These are phyloP conservation scores for Plasmodium sp. DNA, from an alignment of 169 alveolate genomes.

Conservation along the genomic window DNA sequence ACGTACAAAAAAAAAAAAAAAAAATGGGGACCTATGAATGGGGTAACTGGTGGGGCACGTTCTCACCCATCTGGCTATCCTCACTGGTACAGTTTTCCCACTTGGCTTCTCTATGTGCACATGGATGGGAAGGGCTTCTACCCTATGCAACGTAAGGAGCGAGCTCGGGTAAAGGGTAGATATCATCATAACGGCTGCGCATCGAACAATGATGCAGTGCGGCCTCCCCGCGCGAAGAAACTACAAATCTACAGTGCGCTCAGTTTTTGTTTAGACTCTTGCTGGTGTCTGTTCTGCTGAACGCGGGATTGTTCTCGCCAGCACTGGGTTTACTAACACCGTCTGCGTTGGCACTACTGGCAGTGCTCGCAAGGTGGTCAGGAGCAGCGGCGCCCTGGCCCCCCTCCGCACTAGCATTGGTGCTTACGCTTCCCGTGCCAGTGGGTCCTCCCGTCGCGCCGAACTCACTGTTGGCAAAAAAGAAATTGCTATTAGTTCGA, in stretches of 20 bases:
- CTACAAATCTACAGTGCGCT: background rate
- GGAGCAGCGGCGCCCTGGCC: background rate
- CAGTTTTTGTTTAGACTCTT: background rate
- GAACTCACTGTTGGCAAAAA: constrained; percentile 41
- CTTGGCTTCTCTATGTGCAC: background rate
- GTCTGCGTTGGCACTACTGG: background rate
- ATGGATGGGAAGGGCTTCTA: background rate
- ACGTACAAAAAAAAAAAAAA: background rate
- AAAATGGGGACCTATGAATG: background rate
- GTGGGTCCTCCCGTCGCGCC: background rate
- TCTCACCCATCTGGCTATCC: background rate
- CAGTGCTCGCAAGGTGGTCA: background rate
- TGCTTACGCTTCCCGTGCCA: background rate
- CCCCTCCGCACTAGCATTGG: background rate
- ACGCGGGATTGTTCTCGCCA: background rate
- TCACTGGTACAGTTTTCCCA: background rate
- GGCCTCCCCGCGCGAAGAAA: background rate
- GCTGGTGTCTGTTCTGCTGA: background rate
- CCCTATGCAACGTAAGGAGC: background rate
- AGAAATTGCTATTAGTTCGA: constrained; percentile 52
- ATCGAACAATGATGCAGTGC: background rate
- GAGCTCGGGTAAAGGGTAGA: background rate
- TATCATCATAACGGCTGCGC: background rate
- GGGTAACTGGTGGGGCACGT: background rate
- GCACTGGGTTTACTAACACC: background rate